Percentiles rank a stretch among this genome's conserved stretches.
These are phyloP conservation scores for Penicillium sp. DNA, from an alignment of 2,329 filamentous ascomycete species.

Conservation along the genomic window DNA sequence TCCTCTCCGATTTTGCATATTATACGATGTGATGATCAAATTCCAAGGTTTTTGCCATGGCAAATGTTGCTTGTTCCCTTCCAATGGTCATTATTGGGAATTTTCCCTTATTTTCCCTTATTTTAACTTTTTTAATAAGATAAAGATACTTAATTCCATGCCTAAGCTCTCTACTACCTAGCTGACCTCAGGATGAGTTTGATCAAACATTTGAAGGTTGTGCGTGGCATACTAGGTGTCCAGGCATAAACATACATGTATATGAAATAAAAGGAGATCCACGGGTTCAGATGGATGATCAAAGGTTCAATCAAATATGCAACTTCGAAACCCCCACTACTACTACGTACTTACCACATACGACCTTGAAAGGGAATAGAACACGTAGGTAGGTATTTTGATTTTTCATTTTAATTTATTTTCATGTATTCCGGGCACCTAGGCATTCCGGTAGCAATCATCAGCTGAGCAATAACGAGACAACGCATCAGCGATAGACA, in stretches of 20 bases:
- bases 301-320: too few species aligned
- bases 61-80: not conserved
- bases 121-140: too few species aligned
- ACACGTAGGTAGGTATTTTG: not conserved
- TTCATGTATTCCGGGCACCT: not conserved
- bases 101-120: too few species aligned
- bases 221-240: too few species aligned
- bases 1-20: conserved; percentile 4
- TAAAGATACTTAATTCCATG: too few species aligned
- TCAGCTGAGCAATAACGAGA: not conserved
- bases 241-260: not conserved
- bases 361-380: not conserved
- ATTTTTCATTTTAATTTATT: not conserved
- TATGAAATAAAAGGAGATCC: too few species aligned
- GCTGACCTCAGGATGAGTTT: too few species aligned
- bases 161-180: too few species aligned
- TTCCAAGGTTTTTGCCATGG: not conserved
- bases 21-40: conserved; percentile 18
- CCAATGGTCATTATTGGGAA: not conserved
- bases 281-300: not conserved
- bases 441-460: not conserved
- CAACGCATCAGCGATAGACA: not conserved
- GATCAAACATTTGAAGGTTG: too few species aligned
- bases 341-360: too few species aligned
- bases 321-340: too few species aligned